phyloP scores from a whole-genome alignment of 176 grass and related monocot genomes.

The Raddia guianensis region DNA sequence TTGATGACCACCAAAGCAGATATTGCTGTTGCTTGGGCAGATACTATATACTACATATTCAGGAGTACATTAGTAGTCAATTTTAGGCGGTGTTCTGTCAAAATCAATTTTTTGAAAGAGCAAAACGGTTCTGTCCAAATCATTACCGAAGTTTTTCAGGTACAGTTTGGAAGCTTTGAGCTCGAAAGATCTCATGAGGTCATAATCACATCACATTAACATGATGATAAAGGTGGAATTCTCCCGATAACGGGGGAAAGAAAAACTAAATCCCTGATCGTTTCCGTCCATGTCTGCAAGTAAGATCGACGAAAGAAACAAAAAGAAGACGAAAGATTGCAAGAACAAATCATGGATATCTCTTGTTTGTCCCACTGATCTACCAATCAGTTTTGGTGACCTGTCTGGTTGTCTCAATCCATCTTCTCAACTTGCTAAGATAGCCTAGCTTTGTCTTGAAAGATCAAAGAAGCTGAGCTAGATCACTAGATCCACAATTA shows the following conservation, averaged over 20 bases:
- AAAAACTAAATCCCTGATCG: neutral
- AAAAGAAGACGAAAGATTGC: slow-evolving; percentile 8
- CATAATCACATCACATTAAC: neutral
- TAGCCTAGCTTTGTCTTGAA: slow-evolving; percentile 4
- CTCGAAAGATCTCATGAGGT: neutral
- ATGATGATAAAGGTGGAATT: neutral
- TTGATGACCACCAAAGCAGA: slow-evolving; percentile 22
- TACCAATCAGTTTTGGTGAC: neutral
- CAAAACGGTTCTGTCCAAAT: neutral
- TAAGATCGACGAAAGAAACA: slow-evolving; percentile 28
- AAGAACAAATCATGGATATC: slow-evolving; percentile 14
- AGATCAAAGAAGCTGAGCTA: slow-evolving; percentile 11
- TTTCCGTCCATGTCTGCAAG: neutral
- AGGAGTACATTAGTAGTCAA: neutral
- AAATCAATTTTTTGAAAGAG: neutral
- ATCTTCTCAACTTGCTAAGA: slow-evolving; percentile 5
- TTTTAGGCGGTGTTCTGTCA: neutral
- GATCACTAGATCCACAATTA: neutral
- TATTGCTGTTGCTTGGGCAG: neutral
- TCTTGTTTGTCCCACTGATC: neutral
- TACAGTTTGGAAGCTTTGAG: neutral
- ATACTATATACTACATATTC: too few relatives aligned
- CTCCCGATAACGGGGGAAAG: neutral
- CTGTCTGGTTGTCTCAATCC: neutral
- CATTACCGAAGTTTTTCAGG: slow-evolving; percentile 6